Percentiles rank a stretch among this genome's conserved stretches.
Conservation (phyloP, 2,329 filamentous ascomycete genomes). For the Pseudophaeomoniella oleicola region DNA sequence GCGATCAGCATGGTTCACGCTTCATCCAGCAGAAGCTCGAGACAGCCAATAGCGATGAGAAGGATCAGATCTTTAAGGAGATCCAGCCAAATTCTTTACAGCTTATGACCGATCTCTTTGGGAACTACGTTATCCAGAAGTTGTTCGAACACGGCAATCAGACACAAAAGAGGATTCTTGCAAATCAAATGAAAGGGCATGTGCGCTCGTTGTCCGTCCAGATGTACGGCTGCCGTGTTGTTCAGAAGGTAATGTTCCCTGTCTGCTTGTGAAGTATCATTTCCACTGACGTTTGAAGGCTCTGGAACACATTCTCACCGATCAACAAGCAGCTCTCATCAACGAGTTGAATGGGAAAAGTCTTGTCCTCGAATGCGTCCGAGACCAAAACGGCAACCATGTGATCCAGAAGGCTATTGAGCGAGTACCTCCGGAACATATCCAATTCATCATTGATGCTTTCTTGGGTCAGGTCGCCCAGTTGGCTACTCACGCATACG, state of each 20-base stretch:
- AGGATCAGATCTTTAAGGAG: slow-evolving; percentile 77
- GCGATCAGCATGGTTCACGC: slow-evolving; percentile 86
- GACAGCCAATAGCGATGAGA: slow-evolving; percentile 88
- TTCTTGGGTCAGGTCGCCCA: slow-evolving; percentile 61
- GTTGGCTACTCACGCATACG: slow-evolving; percentile 68
- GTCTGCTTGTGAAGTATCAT: slow-evolving; percentile 7
- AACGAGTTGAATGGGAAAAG: slow-evolving; percentile 57
- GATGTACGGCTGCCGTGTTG: slow-evolving; percentile 88
- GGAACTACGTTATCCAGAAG: slow-evolving; percentile 97
- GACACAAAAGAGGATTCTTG: slow-evolving; percentile 76
- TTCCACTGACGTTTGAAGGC: slow-evolving; percentile 39
- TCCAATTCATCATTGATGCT: slow-evolving; percentile 72
- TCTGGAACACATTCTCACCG: slow-evolving; percentile 76
- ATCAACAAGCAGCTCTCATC: slow-evolving; percentile 74
- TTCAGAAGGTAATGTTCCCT: slow-evolving; percentile 60
- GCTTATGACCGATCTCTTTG: slow-evolving; percentile 91
- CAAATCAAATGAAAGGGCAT: slow-evolving; percentile 75
- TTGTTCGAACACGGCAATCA: slow-evolving; percentile 94
- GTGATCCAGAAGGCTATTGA: slow-evolving; percentile 92
- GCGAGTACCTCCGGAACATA: slow-evolving; percentile 58
- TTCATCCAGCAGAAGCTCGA: slow-evolving; percentile 92
- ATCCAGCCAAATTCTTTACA: slow-evolving; percentile 72
- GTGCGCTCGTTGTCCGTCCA: slow-evolving; percentile 67
- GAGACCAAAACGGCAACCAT: slow-evolving; percentile 87
- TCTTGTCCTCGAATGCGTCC: slow-evolving; percentile 62